Evolutionary conservation across 176 grass and related monocot species (phyloP), one percentile per base, ranked within the genome.

Genomic region (Musa itinerans): DNA sequence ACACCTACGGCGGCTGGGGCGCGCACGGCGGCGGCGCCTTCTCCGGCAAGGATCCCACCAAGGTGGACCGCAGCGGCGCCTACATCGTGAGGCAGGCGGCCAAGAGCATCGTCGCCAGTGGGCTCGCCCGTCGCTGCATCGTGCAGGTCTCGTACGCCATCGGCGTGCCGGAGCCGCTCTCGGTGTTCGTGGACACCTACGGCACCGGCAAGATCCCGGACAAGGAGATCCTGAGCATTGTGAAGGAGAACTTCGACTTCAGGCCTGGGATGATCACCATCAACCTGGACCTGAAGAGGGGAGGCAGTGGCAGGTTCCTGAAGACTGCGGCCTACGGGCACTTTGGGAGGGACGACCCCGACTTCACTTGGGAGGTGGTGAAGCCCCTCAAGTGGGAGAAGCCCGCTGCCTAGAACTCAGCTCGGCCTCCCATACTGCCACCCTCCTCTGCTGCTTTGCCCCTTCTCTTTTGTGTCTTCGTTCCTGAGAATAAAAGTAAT

Each of bases 321-420:
- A 83, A 87, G 78, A 87, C 85, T 4, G 85, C 81, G 6, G 85
- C 85, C 0, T 81, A 87, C 11, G 81, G 85, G 2, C 85, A 87
- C 54, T 87, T 87, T 10, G 85, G 85, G 11, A 80, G 85, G 61
- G 85, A 83, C 11, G 81, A 81, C 21, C 74, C 62, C 1, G 85
- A 87, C 85, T 87, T 87, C 78, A 87, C 81, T 24, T 87, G 81
- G 81, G 85, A 87, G 74, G 78, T 81, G 73, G 74, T 87, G 29
- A 87, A 87, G 78, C 74, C 78, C 53, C 85, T 87, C 68, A 81
- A 87, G 43, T 81, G 74, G 81, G 85, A 87, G 58, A 72, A 80
- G 13, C 56, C 76, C 50, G 74, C 76, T 22, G 74, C 81, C 50
- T 86, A 52, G 82, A 54, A 49, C 63, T 2, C 50, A 83, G 34